These are phyloP conservation scores for Jamesozyma hellenica DNA, from an alignment of 805 yeast species.

Conservation along the genomic window DNA sequence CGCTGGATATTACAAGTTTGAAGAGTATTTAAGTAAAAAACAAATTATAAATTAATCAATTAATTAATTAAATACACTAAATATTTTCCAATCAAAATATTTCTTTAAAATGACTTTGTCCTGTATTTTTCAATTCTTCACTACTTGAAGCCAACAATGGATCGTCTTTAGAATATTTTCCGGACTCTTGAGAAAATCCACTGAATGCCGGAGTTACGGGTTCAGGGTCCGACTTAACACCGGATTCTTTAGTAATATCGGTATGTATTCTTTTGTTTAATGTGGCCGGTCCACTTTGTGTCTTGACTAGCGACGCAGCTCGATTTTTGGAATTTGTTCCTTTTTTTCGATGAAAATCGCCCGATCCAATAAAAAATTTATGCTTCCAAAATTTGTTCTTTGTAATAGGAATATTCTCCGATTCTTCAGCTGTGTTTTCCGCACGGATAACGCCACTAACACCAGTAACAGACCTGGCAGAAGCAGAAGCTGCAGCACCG, in stretches of 20 bases:
- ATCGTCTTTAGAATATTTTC: not conserved
- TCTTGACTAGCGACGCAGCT: not conserved
- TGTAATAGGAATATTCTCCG: no score
- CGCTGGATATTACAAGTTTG: conserved; percentile 22
- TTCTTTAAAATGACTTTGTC: conserved; percentile 20
- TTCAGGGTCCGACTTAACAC: no score
- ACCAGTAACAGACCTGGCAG: conserved; percentile 15
- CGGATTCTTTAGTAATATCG: not conserved
- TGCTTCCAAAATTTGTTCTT: no score
- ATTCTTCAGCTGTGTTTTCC: no score
- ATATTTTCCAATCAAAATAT: conserved; percentile 10
- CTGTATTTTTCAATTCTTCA: conserved; percentile 5
- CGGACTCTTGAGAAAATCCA: conserved; percentile 22
- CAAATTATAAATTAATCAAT: not conserved
- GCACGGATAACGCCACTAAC: conserved; percentile 12
- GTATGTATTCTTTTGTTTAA: not conserved
- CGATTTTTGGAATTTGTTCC: no score
- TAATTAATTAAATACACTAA: not conserved
- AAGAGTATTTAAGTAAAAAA: conserved; percentile 1
- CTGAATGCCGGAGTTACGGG: conserved; percentile 14
- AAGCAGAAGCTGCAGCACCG: conserved; percentile 11
- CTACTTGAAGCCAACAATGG: not conserved
- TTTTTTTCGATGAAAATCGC: no score
- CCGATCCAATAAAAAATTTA: no score
- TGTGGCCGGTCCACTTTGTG: not conserved